Base-by-base conservation (phyloP, 805 yeast species). In the Candida golubevii region DNA sequence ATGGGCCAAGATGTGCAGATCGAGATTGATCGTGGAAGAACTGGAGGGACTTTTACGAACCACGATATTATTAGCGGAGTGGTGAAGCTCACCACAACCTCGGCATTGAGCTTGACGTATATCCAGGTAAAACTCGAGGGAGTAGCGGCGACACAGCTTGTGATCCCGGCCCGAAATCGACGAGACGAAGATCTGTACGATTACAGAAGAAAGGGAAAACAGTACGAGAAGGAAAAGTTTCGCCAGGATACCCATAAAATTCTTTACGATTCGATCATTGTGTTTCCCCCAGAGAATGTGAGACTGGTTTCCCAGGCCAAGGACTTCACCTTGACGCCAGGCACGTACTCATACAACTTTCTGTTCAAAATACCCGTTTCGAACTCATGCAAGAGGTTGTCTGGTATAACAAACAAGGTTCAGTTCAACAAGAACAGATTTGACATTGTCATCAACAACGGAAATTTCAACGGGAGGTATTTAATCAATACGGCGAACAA, bases 61-160 rank as follows among this genome's bases (percentile, higher is more conserved):
- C 56, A 68, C 46, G 82, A 77, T 45, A 56, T 59, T 7, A 58
- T 78, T 9, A 44, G 57, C 31, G 82, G 82, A 0, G 50, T 45
- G 4, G 72, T 78, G 1, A 50, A 54, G 11, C 59, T 77, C 41
- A 60, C 59, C 12, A 73, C 69, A 7, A 59, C 69, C 8, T 58
- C 67, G 3, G 67, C 78, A 9, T 61, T 74, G n/a, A 55, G 74
- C 1, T 59, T 79, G 32, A 69, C 69, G 33, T 66, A 66, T 48
- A 72, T 79, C 33, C 76, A 72, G 47, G 80, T 78, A 36, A 78
- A 78, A 51, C 60, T 78, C 12, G 77, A 76, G 51, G 84, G 82
- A 1, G 57, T 73, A 1, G 59, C 79, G 9, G 58, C 56, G 33
- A 62, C 80, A 0, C 60, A 58, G 39, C 47, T 78, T 14, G 50